Percentiles rank a stretch among this genome's conserved stretches.
These are phyloP conservation scores for Sporothrix luriei DNA, from an alignment of 2,329 filamentous ascomycete genomes.

Conservation along the genomic window DNA sequence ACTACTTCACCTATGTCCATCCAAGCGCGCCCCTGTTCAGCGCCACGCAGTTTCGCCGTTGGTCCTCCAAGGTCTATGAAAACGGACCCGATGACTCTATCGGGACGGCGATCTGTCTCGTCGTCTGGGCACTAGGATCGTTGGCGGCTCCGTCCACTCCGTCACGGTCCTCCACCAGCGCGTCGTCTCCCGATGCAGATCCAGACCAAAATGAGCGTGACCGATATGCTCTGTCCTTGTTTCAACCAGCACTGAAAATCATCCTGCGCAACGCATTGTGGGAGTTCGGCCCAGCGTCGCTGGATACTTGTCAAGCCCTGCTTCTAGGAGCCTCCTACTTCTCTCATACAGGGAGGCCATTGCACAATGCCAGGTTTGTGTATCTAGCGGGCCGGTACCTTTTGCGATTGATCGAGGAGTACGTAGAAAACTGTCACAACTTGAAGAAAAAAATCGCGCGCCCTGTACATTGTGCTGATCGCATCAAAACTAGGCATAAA, in stretches of 20 bases:
- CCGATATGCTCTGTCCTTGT: constrained; percentile 42
- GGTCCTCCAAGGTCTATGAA: constrained; percentile 40
- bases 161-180: background rate
- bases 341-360: constrained; percentile 44
- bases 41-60: constrained; percentile 38
- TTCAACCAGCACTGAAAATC: constrained; percentile 45
- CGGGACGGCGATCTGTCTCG: constrained; percentile 44
- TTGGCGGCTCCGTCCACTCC: background rate
- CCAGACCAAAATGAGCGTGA: constrained; percentile 35
- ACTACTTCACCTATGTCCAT: constrained; percentile 45
- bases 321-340: constrained; percentile 47
- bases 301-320: constrained; percentile 43
- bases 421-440: constrained; percentile 18
- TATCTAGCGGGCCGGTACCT: constrained; percentile 43
- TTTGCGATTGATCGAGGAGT: constrained; percentile 42
- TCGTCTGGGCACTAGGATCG: constrained; percentile 44
- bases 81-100: constrained; percentile 37
- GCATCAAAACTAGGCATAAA: background rate
- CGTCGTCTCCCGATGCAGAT: background rate
- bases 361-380: constrained; percentile 45
- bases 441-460: background rate
- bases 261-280: constrained; percentile 43
- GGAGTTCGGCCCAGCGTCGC: constrained; percentile 40
- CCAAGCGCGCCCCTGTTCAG: constrained; percentile 45
- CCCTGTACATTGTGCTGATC: background rate